Base-by-base conservation (phyloP, 805 yeast genomes). In the Candida boleticola region DNA sequence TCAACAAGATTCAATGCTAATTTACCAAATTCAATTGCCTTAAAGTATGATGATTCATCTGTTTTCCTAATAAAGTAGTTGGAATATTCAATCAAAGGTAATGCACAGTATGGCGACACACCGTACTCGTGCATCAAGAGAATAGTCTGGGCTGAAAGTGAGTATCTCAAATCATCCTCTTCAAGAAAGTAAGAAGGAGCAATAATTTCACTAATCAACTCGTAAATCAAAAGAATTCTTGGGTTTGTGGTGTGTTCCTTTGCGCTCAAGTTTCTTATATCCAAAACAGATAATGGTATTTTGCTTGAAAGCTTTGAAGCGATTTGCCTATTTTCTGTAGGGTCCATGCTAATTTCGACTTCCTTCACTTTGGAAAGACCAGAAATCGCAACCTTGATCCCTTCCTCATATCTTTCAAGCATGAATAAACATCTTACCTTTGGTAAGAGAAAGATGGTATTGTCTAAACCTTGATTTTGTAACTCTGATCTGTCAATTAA, bases 11-110 rank as follows among this genome's bases (percentile, higher is more conserved):
- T 50, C 26, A 74, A 53, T 1, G 76, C 75, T 16, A 71, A 55
- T 36, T 63, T 67, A 6, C 68, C 54, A 39, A 66, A 65, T 45
- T 74, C 80, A 20, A 60, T 54, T 0, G 78, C 73, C 14, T 64
- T 60, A 11, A 60, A 49, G 18, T 65, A 51, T n/a, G 63, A 61
- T 13, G 51, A 51, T 4, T 55, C 53, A 18, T 63, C 64, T 3
- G 58, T 54, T 2, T 51, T 57, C 10, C 49, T 50, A 5, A 58
- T 61, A 17, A 63, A 52, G 16, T 36, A 37, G 37, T 65, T 61
- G 3, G 79, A 77, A 25, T 69, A 48, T 9, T 70, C 60, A 0
- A 76, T 45, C 36, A 74, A 53, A 1, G 73, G 66, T 16, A 66
- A 47, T 1, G 77, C 62, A 35, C 73, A 63, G 16, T 58, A 58